A percentile compares a stretch with the other conserved stretches of the same genome.
phyloP scores from a whole-genome alignment of 2,329 filamentous ascomycete genomes.

The Cephalotrichum gorgonifer region DNA sequence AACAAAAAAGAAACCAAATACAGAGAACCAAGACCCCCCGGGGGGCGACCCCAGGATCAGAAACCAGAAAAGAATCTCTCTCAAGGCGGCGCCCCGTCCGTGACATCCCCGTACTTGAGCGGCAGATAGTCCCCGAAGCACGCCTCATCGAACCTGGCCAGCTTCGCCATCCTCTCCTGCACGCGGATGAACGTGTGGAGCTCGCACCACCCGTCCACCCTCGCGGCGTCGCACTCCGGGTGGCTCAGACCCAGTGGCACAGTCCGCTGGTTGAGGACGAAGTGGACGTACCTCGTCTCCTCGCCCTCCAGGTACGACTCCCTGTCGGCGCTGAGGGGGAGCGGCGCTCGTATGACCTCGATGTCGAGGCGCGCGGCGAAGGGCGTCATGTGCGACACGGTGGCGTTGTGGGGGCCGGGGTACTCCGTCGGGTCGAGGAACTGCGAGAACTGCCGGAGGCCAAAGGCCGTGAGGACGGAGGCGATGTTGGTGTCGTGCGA shows the following conservation, averaged over 20 bases:
- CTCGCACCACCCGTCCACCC: conserved; percentile 71
- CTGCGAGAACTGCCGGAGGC: conserved; percentile 56
- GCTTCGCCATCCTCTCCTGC: conserved; percentile 45
- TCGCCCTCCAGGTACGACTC: conserved; percentile 39
- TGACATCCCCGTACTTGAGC: conserved; percentile 26
- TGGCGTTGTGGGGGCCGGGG: conserved; percentile 49
- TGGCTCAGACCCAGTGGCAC: conserved; percentile 59
- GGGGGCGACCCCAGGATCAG: too few relatives aligned
- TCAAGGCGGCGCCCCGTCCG: conserved; percentile 23
- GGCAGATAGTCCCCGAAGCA: conserved; percentile 48
- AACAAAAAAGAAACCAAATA: conserved; percentile 2
- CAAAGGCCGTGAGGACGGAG: conserved; percentile 61
- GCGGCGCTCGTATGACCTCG: conserved; percentile 59
- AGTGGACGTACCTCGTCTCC: conserved; percentile 61
- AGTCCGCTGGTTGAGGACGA: conserved; percentile 65
- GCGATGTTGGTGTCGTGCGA: conserved; percentile 68
- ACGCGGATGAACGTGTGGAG: conserved; percentile 55
- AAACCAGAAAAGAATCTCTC: too few relatives aligned
- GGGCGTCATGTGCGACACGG: conserved; percentile 57
- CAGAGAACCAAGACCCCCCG: neutral
- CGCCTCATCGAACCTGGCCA: conserved; percentile 52
- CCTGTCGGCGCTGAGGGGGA: conserved; percentile 47
- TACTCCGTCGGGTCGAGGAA: conserved; percentile 45
- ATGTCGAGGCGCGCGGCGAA: conserved; percentile 66
- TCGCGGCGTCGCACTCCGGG: conserved; percentile 46